Conservation (phyloP, 2,329 filamentous ascomycete genomes). For the Huntiella omanensis region DNA sequence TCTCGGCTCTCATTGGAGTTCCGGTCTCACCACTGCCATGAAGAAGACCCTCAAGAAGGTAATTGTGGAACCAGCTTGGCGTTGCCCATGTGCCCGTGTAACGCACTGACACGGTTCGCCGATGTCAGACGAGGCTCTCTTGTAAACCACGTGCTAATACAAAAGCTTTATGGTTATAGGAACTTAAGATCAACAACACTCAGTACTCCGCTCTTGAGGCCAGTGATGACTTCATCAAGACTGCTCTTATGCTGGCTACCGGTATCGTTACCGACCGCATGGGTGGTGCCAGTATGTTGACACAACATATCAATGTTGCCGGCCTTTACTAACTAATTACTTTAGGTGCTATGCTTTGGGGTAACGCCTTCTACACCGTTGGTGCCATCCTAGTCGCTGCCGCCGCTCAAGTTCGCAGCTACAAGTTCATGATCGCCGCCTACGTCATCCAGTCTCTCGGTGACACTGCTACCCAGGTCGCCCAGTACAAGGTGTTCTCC, state of each 20-base stretch:
- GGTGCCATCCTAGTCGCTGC: constrained; percentile 40
- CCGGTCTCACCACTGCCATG: constrained; percentile 40
- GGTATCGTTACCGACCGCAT: constrained; percentile 38
- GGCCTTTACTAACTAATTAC: neutral
- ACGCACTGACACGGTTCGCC: no score
- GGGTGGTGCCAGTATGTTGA: constrained; percentile 30
- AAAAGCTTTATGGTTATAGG: constrained; percentile 13
- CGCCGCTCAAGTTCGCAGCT: constrained; percentile 35
- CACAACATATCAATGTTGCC: no score
- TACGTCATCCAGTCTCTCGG: constrained; percentile 35
- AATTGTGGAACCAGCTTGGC: neutral
- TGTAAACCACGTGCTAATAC: neutral
- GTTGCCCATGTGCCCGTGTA: neutral
- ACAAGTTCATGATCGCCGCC: constrained; percentile 41
- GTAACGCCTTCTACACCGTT: constrained; percentile 39
- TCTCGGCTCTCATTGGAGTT: constrained; percentile 41
- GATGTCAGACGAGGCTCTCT: neutral
- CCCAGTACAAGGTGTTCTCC: constrained; percentile 46
- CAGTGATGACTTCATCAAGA: constrained; percentile 44
- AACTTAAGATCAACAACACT: constrained; percentile 39
- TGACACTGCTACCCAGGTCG: constrained; percentile 45
- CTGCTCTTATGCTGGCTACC: constrained; percentile 32
- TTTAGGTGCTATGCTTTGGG: constrained; percentile 34
- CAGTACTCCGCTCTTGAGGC: constrained; percentile 40
- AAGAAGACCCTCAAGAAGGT: constrained; percentile 41